Evolutionary conservation across 495 filamentous ascomycete species (phyloP).

Genomic region (Stereocaulon alpinum): DNA sequence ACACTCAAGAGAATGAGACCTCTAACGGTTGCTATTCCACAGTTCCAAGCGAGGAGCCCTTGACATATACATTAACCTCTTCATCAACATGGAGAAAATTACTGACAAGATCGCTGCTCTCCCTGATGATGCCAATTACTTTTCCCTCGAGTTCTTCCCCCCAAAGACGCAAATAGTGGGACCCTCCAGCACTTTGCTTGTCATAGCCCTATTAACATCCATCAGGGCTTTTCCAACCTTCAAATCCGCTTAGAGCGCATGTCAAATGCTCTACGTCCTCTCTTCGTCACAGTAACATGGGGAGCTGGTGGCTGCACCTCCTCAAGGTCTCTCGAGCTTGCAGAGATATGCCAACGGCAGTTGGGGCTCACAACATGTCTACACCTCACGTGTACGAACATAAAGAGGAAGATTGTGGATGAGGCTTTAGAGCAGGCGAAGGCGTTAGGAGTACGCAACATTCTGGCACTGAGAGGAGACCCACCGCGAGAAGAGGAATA

Average conservation of each 20-base stretch:
- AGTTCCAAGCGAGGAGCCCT: background rate
- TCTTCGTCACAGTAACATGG: conserved; percentile 98
- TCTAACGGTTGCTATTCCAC: background rate
- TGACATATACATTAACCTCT: background rate
- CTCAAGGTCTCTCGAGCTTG: conserved; percentile 80
- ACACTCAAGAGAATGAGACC: background rate
- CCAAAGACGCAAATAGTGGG: conserved; percentile 83
- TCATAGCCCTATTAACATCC: conserved; percentile 18
- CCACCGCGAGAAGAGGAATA: conserved; percentile 87
- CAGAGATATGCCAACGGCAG: conserved; percentile 89
- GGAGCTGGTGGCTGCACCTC: conserved; percentile 91
- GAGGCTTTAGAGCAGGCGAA: conserved; percentile 86
- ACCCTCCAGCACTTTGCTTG: background rate
- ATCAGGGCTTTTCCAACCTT: conserved; percentile 77
- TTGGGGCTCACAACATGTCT: conserved; percentile 88
- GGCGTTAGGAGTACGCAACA: conserved; percentile 86
- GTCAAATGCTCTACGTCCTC: conserved; percentile 75
- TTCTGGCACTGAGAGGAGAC: conserved; percentile 88
- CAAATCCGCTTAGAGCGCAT: conserved; percentile 90
- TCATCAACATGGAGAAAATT: conserved; percentile 67
- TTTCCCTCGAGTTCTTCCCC: conserved; percentile 98
- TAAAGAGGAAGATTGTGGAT: conserved; percentile 78
- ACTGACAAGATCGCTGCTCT: conserved; percentile 93
- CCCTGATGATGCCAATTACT: conserved; percentile 70
- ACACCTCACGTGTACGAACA: conserved; percentile 96